A percentile compares a stretch with the other conserved stretches of the same genome.
Conservation (phyloP, 1,139 yeast genomes). For the Candida mesenterica region DNA sequence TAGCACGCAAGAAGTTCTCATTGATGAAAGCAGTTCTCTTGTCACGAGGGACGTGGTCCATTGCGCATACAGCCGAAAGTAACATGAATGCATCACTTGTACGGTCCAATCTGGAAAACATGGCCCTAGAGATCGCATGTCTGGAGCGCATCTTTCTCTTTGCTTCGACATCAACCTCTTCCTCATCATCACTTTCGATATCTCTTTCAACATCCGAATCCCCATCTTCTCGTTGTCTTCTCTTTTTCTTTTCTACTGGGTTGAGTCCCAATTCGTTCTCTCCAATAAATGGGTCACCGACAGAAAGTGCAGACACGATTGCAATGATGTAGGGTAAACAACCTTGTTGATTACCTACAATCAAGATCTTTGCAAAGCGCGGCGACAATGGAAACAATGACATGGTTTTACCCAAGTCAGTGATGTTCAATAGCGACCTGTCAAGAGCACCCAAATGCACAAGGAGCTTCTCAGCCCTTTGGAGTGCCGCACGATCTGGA, state of each 20-base stretch:
- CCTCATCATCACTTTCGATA: slow-evolving; percentile 31
- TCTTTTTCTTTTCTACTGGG: slow-evolving; percentile 19
- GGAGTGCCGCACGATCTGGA: slow-evolving; percentile 64
- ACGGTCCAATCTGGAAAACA: slow-evolving; percentile 67
- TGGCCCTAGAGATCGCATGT: slow-evolving; percentile 54
- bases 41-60: slow-evolving; percentile 65
- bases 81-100: slow-evolving; percentile 72
- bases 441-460: slow-evolving; percentile 79
- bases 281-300: slow-evolving; percentile 84
- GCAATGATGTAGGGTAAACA: slow-evolving; percentile 88
- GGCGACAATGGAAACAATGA: slow-evolving; percentile 92
- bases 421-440: slow-evolving; percentile 46
- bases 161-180: slow-evolving; percentile 34
- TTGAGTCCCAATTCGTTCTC: slow-evolving; percentile 68
- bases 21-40: slow-evolving; percentile 47
- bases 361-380: slow-evolving; percentile 83
- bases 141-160: slow-evolving; percentile 46
- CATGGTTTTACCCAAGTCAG: slow-evolving; percentile 83
- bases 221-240: slow-evolving; percentile 12
- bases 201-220: slow-evolving; percentile 32
- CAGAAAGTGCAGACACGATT: slow-evolving; percentile 87
- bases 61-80: slow-evolving; percentile 85
- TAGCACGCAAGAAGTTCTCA: slow-evolving; percentile 62
- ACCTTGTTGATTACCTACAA: slow-evolving; percentile 81
- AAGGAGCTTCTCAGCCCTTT: slow-evolving; percentile 66